A percentile compares a stretch with the other conserved stretches of the same genome.
Conservation (phyloP, 2,329 filamentous ascomycete genomes). For the Pseudogymnoascus sp. region DNA sequence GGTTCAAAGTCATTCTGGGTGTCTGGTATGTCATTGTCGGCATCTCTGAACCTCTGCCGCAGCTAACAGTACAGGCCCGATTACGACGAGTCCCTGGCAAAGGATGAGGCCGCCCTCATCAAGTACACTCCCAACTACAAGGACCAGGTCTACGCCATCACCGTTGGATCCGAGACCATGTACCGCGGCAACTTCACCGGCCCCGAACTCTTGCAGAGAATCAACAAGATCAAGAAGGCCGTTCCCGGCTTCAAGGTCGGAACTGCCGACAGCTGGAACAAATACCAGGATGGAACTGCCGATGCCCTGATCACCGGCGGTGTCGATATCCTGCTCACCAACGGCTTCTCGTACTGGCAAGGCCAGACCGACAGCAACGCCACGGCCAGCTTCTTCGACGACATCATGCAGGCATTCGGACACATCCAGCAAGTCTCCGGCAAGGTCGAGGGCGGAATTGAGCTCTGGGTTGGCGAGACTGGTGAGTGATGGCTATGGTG, state of each 20-base stretch:
- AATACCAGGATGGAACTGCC: slow-evolving; percentile 59
- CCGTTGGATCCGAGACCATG: slow-evolving; percentile 62
- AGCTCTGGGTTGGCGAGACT: slow-evolving; percentile 63
- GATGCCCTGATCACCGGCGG: slow-evolving; percentile 51
- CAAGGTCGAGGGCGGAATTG: slow-evolving; percentile 42
- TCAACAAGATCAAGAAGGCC: slow-evolving; percentile 50
- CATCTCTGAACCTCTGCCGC: neutral
- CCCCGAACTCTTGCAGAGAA: slow-evolving; percentile 49
- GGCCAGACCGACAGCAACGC: slow-evolving; percentile 47
- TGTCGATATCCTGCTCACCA: slow-evolving; percentile 52
- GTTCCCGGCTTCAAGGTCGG: slow-evolving; percentile 51
- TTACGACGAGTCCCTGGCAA: slow-evolving; percentile 50
- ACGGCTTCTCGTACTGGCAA: slow-evolving; percentile 70
- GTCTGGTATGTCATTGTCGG: slow-evolving; percentile 48
- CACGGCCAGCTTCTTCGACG: slow-evolving; percentile 56
- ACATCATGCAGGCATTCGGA: slow-evolving; percentile 54
- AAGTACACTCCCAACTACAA: slow-evolving; percentile 41
- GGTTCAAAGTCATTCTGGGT: slow-evolving; percentile 60
- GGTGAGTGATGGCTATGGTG: slow-evolving; percentile 25
- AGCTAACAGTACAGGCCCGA: slow-evolving; percentile 42
- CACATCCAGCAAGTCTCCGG: slow-evolving; percentile 55
- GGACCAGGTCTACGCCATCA: slow-evolving; percentile 58
- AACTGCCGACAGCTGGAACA: slow-evolving; percentile 68
- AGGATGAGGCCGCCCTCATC: slow-evolving; percentile 51
- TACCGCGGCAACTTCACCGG: slow-evolving; percentile 62